These are phyloP conservation scores for Trifolium dubium DNA, from an alignment of 306 rosid genomes.

Conservation along the genomic window DNA sequence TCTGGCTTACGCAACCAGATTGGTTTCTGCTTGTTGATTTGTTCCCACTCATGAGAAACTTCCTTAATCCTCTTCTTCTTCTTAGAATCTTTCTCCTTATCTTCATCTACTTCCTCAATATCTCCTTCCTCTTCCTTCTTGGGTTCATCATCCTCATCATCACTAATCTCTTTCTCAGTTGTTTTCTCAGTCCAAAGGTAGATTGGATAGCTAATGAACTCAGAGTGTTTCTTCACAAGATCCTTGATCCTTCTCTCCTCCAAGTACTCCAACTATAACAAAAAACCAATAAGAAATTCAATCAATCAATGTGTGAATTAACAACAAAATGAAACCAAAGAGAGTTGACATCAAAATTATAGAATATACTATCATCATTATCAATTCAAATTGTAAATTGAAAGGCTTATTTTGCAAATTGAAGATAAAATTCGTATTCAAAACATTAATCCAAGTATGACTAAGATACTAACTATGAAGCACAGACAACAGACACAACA, in stretches of 20 bases:
- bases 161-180: background rate
- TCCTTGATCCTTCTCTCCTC: background rate
- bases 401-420: too few relatives aligned
- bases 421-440: too few relatives aligned
- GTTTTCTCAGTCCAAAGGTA: background rate
- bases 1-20: background rate
- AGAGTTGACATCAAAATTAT: too few relatives aligned
- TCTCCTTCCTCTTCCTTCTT: slow-evolving; percentile 2
- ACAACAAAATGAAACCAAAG: background rate
- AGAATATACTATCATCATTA: too few relatives aligned
- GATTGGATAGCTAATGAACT: background rate
- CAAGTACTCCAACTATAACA: background rate
- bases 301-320: background rate
- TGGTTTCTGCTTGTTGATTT: slow-evolving; percentile 2
- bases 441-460: too few relatives aligned
- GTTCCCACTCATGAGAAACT: background rate
- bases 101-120: background rate
- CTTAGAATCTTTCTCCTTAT: background rate
- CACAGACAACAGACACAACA: too few relatives aligned
- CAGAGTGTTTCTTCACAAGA: slow-evolving; percentile 2
- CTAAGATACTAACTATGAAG: too few relatives aligned
- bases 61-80: background rate
- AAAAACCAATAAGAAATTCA: background rate
- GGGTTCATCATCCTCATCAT: background rate
- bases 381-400: too few relatives aligned